Base-by-base conservation (phyloP, 2,329 filamentous ascomycete genomes). In the Metarhizium rileyi region DNA sequence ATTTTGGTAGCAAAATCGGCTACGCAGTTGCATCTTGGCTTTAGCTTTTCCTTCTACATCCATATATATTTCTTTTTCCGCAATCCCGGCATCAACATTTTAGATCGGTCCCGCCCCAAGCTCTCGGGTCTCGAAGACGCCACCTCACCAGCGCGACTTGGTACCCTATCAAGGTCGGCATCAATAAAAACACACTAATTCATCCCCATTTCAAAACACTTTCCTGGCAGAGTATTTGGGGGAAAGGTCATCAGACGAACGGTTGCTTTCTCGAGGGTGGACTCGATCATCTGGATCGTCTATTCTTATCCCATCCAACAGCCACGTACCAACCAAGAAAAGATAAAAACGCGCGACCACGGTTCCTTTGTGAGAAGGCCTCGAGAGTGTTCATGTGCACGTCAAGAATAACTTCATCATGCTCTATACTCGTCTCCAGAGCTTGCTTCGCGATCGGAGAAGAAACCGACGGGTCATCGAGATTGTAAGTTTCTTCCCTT, bases 371-470 rank as follows among this genome's bases (percentile, higher is more conserved):
- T 26, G 23, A 30, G 36, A 25, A 16, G 26, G 20, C 12, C 20
- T n/a, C 14, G 27, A 18, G 38, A 44, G 25, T 22, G 47, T 23
- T 42, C 52, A 54, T 27, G 66, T 65, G 62, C 64, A 66, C 30
- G 56, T 71, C 52, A 68, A 66, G 58, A 57, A 65, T 56, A 67
- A 72, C 59, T 64, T 76, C 60, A 69, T 68, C 55, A 67, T 67
- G 51, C 60, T 74, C 44, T 69, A 66, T 57, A 62, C 66, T 25
- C 74, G 72, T 27, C 61, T 76, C 38, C 71, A 74, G 50, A 67
- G 63, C 30, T 64, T 71, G n/a, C 57, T 73, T 44, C 62, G 51
- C 25, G 42, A 62, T 46, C 61, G 70, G 45, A 65, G 69, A 50
- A 74, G 72, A 59, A 62, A 66, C 44, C 71, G 71, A 59, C 61